Conservation (phyloP, 2,329 filamentous ascomycete species). For the Stemphylium vesicarium region DNA sequence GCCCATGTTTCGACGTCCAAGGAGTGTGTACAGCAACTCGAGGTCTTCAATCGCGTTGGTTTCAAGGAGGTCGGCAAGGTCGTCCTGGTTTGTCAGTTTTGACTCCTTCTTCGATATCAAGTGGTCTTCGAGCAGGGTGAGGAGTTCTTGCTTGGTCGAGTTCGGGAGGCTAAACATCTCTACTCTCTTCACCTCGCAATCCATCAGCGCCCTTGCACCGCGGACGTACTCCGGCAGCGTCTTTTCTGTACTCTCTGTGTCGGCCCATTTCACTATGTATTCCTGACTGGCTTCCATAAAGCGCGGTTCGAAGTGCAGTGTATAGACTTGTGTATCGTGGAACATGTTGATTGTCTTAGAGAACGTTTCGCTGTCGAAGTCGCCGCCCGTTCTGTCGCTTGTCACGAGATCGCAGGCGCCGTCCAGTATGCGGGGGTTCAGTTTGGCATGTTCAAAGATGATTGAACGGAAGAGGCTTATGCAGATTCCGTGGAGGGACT, state of each 20-base stretch:
- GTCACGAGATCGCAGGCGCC: conserved; percentile 80
- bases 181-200: conserved; percentile 75
- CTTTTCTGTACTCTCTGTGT: conserved; percentile 65
- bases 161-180: conserved; percentile 82
- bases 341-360: conserved; percentile 80
- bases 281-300: conserved; percentile 71
- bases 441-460: conserved; percentile 60
- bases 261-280: conserved; percentile 74
- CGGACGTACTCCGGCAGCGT: conserved; percentile 78
- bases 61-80: conserved; percentile 75
- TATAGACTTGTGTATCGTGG: conserved; percentile 83
- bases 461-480: conserved; percentile 74
- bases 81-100: conserved; percentile 63
- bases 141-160: conserved; percentile 78
- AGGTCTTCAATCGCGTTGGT: conserved; percentile 73
- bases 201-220: conserved; percentile 71
- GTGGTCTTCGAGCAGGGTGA: conserved; percentile 73
- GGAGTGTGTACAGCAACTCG: conserved; percentile 76
- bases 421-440: conserved; percentile 63
- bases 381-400: conserved; percentile 67
- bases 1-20: conserved; percentile 74
- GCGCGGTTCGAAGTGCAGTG: conserved; percentile 76
- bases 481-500: conserved; percentile 82
- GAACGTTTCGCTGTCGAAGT: conserved; percentile 68
- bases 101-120: conserved; percentile 72